Evolutionary conservation across 179 eudicot genomes (phyloP), one percentile per base, ranked within the genome.

Genomic region (Beta corolliflora): DNA sequence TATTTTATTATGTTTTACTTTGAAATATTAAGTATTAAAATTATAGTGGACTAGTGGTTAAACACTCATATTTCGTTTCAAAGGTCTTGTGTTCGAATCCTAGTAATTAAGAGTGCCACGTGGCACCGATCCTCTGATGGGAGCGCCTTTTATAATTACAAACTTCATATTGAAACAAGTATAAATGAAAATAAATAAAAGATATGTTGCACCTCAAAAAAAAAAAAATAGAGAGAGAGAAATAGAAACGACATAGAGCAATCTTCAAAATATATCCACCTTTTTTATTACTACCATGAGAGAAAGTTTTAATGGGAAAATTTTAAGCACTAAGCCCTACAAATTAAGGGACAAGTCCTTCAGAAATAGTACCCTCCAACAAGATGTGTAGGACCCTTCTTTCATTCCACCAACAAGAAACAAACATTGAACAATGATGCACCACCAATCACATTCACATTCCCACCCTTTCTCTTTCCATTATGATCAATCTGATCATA

Each of bases 391-490:
- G 84, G 84, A 76, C 75, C 83, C 80, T 54, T 11, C 23, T 58
- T 58, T 9, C 73, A 67, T 21, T 41, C 71, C 53, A 66, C 67
- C 64, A 79, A 48, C 55, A 58, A 70, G 69, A 73, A 61, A 79
- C 69, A 36, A 81, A 61, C 80, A 77, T 52, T 23, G 66, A 71
- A 41, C 48, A 58, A 55, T 23, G 31, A 79, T 46, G 19, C 21
- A 46, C 55, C 78, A 76, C 52, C 83, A 25, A 71, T 80, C 83
- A 80, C 83, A 63, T 71, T 71, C 67, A 59, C 59, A 15, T 14
- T 21, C 31, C 7, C 41, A 19, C 44, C 12, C 23, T 69, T 13
- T 58, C 56, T 52, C 21, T 77, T 11, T 61, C 59, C 66, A 60
- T 77, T 60, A 69, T 78, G 60, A 63, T 58, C 67, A 54, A 61